Percentiles rank a stretch among this genome's conserved stretches.
phyloP scores from a whole-genome alignment of 352 stramenopile genomes.

The Globisporangium carolinianum region DNA sequence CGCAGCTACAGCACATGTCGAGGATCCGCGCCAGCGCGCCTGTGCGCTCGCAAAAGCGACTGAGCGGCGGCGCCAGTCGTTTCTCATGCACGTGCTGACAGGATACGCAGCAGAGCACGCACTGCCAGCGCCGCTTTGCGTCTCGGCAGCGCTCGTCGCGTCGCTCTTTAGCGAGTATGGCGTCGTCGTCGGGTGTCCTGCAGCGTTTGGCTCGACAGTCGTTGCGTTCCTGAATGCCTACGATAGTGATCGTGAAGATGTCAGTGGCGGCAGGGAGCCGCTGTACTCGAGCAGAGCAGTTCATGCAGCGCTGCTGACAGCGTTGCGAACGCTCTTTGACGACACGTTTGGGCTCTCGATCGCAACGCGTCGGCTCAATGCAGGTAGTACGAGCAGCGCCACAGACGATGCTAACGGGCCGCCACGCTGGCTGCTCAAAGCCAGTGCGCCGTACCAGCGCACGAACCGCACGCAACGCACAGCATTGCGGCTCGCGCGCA shows the following conservation, averaged over 20 bases:
- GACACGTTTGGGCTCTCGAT: constrained; percentile 57
- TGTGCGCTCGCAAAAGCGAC: constrained; percentile 26
- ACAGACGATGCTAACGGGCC: constrained; percentile 12
- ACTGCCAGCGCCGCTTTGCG: constrained; percentile 24
- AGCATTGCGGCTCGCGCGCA: constrained; percentile 25
- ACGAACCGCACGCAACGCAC: constrained; percentile 46
- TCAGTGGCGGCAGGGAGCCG: neutral
- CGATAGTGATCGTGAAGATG: neutral
- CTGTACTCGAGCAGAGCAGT: constrained; percentile 32
- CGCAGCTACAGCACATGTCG: constrained; percentile 16
- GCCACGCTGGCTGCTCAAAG: constrained; percentile 64
- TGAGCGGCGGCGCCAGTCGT: constrained; percentile 38
- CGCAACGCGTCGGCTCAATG: constrained; percentile 18
- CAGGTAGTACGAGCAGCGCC: neutral
- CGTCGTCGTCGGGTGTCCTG: constrained; percentile 53
- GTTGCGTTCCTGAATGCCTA: constrained; percentile 16
- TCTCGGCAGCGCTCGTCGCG: constrained; percentile 26
- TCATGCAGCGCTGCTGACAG: constrained; percentile 44
- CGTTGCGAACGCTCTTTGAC: constrained; percentile 47
- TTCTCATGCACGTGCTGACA: constrained; percentile 66
- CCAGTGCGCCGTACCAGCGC: constrained; percentile 37
- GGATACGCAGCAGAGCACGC: constrained; percentile 40
- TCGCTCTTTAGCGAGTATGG: constrained; percentile 50
- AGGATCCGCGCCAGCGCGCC: constrained; percentile 35
- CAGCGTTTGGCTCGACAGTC: constrained; percentile 39